These are phyloP conservation scores for Colletotrichum sp. DNA, from an alignment of 2,329 filamentous ascomycete genomes.

Conservation along the genomic window DNA sequence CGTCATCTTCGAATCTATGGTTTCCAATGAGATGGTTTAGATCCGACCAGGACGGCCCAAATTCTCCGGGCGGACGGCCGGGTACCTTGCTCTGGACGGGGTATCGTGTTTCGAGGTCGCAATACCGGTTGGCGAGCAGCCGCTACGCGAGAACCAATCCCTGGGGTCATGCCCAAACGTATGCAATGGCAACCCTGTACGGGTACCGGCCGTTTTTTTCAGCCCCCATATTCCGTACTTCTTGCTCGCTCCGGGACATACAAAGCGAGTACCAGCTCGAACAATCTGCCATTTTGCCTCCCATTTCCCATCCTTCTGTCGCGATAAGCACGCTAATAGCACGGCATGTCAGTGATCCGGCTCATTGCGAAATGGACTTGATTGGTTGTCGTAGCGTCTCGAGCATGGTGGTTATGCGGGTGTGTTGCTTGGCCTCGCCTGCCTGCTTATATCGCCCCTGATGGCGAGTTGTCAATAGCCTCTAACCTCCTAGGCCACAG, in stretches of 20 bases:
- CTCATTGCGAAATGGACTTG: not conserved
- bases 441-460: not conserved
- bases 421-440: not conserved
- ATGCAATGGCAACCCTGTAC: not conserved
- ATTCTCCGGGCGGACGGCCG: conserved; percentile 10
- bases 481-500: not conserved
- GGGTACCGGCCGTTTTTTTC: not conserved
- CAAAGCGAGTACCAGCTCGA: not conserved
- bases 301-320: not conserved
- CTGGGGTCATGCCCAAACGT: not conserved
- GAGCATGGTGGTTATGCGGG: not conserved
- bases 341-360: not conserved
- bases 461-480: not conserved
- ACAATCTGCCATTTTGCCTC: not conserved
- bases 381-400: not conserved
- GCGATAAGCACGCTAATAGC: not conserved
- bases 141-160: conserved; percentile 5
- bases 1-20: not conserved
- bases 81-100: not conserved
- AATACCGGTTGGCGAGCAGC: not conserved
- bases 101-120: not conserved
- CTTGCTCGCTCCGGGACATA: not conserved
- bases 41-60: conserved; percentile 5
- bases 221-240: not conserved
- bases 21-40: conserved; percentile 6